phyloP scores from a whole-genome alignment of 2,329 filamentous ascomycete genomes.

The Plenodomus biglobosus region DNA sequence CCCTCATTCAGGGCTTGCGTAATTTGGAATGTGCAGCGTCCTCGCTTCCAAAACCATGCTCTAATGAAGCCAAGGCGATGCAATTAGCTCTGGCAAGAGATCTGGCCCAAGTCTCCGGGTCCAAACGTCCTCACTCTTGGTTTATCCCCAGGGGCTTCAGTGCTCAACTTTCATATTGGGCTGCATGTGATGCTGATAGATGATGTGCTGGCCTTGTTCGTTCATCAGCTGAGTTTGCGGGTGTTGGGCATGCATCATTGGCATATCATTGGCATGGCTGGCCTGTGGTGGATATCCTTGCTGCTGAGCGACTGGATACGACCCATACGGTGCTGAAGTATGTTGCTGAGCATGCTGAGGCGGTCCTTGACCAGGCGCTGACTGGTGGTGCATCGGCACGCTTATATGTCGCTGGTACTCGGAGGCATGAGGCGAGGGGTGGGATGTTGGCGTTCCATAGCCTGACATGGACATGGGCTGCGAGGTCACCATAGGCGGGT shows the following conservation, averaged over 20 bases:
- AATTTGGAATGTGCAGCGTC: not conserved
- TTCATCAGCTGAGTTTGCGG: slow-evolving; percentile 43
- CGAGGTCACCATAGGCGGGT: slow-evolving; percentile 38
- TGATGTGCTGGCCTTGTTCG: slow-evolving; percentile 44
- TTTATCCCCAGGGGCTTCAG: too few species aligned
- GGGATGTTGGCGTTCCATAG: slow-evolving; percentile 42
- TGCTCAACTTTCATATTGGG: slow-evolving; percentile 48
- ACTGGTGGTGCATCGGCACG: slow-evolving; percentile 39
- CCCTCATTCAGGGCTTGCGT: too few species aligned
- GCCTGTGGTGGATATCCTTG: slow-evolving; percentile 40
- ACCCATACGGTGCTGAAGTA: slow-evolving; percentile 28
- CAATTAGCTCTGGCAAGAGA: too few species aligned
- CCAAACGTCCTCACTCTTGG: too few species aligned
- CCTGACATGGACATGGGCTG: slow-evolving; percentile 43
- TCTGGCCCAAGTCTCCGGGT: not conserved
- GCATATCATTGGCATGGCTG: slow-evolving; percentile 41
- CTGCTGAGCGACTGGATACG: slow-evolving; percentile 31
- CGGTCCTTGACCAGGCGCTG: slow-evolving; percentile 28
- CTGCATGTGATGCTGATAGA: slow-evolving; percentile 41
- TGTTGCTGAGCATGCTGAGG: slow-evolving; percentile 33
- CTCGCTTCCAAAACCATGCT: not conserved
- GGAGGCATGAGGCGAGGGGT: slow-evolving; percentile 40
- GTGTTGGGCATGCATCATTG: slow-evolving; percentile 42
- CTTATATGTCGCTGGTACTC: slow-evolving; percentile 44
- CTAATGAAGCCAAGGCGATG: too few species aligned